These are phyloP conservation scores for Alternaria postmessia DNA, from an alignment of 2,329 filamentous ascomycete species.

Conservation along the genomic window DNA sequence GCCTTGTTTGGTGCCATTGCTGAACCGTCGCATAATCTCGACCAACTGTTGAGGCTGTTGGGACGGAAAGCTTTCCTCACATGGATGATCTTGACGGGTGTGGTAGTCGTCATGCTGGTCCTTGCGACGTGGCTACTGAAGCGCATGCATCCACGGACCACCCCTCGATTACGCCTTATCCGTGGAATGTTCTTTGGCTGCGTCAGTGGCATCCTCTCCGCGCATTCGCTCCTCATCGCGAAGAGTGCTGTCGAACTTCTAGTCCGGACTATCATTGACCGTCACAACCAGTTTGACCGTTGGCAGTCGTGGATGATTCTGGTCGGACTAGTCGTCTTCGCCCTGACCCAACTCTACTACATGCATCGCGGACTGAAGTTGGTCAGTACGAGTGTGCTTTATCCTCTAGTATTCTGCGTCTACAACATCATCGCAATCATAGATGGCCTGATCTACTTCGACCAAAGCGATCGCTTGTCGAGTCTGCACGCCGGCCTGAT, in stretches of 20 bases:
- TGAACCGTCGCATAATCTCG: conserved; percentile 86
- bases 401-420: conserved; percentile 96
- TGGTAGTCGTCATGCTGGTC: conserved; percentile 75
- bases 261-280: conserved; percentile 83
- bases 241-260: conserved; percentile 97
- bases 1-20: conserved; percentile 93
- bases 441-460: conserved; percentile 96
- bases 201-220: conserved; percentile 88
- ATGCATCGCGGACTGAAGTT: conserved; percentile 92
- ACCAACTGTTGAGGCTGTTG: conserved; percentile 80
- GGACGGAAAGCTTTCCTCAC: conserved; percentile 77
- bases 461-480: conserved; percentile 82
- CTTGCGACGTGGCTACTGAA: conserved; percentile 53
- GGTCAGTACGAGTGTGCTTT: conserved; percentile 93
- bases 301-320: conserved; percentile 97
- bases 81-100: conserved; percentile 84
- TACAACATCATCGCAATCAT: conserved; percentile 99
- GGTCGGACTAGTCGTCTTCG: conserved; percentile 78
- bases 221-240: conserved; percentile 89
- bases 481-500: conserved; percentile 81
- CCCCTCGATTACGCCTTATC: conserved; percentile 74
- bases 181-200: conserved; percentile 88
- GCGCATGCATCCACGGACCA: conserved; percentile 53
- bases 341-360: conserved; percentile 92
- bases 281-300: conserved; percentile 89